Evolutionary conservation across 1,284 basidiomycete species (phyloP).

Genomic region (Polyporus tsugae): DNA sequence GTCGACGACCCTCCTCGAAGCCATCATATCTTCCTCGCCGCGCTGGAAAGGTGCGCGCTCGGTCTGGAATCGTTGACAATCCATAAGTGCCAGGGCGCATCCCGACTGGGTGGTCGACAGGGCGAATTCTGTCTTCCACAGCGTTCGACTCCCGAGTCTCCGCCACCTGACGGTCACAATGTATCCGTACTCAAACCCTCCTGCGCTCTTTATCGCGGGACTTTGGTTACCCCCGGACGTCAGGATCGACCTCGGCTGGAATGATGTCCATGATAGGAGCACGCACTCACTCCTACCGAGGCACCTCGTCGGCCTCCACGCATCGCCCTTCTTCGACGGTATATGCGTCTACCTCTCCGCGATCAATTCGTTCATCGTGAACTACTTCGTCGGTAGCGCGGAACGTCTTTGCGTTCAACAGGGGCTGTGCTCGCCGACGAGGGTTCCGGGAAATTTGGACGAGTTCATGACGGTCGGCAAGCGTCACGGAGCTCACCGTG

Average conservation of each 20-base stretch:
- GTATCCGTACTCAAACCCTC: background rate
- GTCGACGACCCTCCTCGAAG: background rate
- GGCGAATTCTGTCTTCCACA: background rate
- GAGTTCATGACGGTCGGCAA: background rate
- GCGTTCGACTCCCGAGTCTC: background rate
- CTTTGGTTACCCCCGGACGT: background rate
- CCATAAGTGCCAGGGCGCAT: background rate
- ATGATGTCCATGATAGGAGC: background rate
- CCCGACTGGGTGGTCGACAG: background rate
- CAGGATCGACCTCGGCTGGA: background rate
- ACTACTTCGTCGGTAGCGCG: background rate
- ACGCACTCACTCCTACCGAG: background rate
- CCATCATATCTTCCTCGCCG: background rate
- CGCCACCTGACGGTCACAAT: background rate
- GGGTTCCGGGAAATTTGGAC: background rate
- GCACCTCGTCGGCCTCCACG: background rate
- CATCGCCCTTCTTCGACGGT: background rate
- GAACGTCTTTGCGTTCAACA: background rate
- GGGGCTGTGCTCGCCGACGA: background rate
- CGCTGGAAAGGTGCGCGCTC: background rate
- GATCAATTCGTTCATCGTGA: background rate
- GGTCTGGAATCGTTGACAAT: background rate
- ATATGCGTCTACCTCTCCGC: background rate
- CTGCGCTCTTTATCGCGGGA: background rate
- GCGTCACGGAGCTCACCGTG: background rate